Base-by-base conservation (phyloP, 2,329 filamentous ascomycete species). In the Diatrype stigma region DNA sequence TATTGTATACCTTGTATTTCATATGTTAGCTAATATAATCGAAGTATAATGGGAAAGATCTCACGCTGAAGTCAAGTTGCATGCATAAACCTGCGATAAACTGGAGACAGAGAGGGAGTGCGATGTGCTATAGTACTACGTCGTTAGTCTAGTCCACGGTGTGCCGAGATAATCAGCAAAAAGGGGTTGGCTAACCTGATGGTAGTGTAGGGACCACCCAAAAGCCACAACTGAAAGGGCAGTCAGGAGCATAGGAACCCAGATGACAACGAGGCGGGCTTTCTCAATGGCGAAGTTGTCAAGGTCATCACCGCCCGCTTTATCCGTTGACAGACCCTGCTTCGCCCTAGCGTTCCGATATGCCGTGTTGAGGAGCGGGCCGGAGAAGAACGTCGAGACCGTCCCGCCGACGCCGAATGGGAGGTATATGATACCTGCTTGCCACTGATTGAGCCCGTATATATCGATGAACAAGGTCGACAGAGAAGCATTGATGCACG, bases 351-450 rank as follows among this genome's bases (percentile, higher is more conserved):
- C 46, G 2, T 49, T 48, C 3, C 50, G 51, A 47, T 62, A 62
- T 11, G 54, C 51, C 10, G 49, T 54, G 37, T 60, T 50, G n/a
- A 61, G 40, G 45, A 57, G 46, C 30, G 35, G 48, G 17, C 58
- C 58, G 32, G 54, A 55, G 38, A 60, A 56, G 50, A 57, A 59
- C n/a, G 59, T 57, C 16, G 60, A 58, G 17, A 55, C 44, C 6
- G 55, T 57, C 6, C 48, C 51, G 28, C 59, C 58, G 12, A 62
- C 19, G 23, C 56, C 57, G 42, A 60, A 64, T 7, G 61, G 61
- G 3, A 63, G 51, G 46, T 63, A 63, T 11, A 60, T 55, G 10
- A 65, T 51, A 21, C 60, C 60, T 17, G 59, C 58, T 42, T 63
- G 54, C 49, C 52, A 55, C 45, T 63, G 46, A 28, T 56, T 58